Evolutionary conservation across 305 asterid genomes (phyloP).

Genomic region (Rubia tinctorum): DNA sequence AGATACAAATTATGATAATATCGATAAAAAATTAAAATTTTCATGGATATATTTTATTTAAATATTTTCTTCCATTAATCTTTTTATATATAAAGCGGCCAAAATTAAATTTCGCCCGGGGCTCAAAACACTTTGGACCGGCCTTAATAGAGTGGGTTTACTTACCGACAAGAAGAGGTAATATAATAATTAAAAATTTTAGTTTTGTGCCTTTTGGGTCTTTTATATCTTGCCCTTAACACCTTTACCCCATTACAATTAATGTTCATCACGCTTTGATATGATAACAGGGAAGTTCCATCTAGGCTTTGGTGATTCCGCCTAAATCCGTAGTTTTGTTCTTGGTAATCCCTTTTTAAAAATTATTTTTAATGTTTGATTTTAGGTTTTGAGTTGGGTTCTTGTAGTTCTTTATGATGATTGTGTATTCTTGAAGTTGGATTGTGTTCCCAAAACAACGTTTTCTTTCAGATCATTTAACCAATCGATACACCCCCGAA

Average conservation of each 20-base stretch:
- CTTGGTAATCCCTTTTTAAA: not conserved
- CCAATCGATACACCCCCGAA: too few species aligned
- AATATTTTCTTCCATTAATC: too few species aligned
- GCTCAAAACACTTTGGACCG: too few species aligned
- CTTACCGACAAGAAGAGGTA: not conserved
- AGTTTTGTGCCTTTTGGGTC: conserved; percentile 5
- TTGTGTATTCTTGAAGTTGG: not conserved
- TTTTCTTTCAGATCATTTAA: too few species aligned
- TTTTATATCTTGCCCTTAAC: conserved; percentile 13
- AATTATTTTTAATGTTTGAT: not conserved
- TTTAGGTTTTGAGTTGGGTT: conserved; percentile 6
- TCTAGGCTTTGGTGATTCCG: conserved; percentile 12
- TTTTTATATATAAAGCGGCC: too few species aligned
- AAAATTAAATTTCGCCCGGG: too few species aligned
- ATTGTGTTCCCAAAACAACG: not conserved
- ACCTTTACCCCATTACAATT: conserved; percentile 10
- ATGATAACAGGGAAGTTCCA: conserved; percentile 11
- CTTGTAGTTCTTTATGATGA: not conserved
- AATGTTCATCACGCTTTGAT: conserved; percentile 13
- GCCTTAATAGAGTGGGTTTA: not conserved
- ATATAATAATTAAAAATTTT: not conserved
- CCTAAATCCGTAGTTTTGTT: not conserved
- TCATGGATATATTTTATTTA: too few species aligned
- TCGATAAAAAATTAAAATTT: too few species aligned
- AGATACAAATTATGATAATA: too few species aligned